Evolutionary conservation across 495 filamentous ascomycete species (phyloP), one percentile per base, ranked within the genome.

Genomic region (Podospora bellae-mahoneyi): DNA sequence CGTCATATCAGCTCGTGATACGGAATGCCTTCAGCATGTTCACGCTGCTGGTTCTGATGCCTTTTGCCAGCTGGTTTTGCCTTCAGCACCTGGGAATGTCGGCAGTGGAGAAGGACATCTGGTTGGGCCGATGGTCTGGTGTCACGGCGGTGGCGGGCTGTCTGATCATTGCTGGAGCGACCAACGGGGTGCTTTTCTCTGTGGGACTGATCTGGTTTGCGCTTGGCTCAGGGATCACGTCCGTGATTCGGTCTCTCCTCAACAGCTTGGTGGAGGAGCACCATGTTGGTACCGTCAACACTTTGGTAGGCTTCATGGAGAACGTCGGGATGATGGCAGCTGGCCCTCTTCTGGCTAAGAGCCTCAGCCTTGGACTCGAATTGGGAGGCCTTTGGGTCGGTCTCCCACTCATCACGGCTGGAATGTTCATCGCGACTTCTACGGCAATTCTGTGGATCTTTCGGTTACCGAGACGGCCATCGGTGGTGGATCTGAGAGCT

Each of bases 231-330:
- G 77, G 75, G 13, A 19, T 74, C 4, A 15, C 59, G 0, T 34
- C 72, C 1, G 10, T 75, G 3, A 67, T 73, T 6, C 63, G 77
- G 34, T 75, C 74, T 5, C 58, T 78, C 18, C 60, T 77, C 27
- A 78, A 76, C 56, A 61, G 74, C 1, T 26, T 76, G 27, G 73
- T 78, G n/a, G 77, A 78, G 66, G 74, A 77, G 53, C 74, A 78
- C 19, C 75, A 78, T 56, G 67, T 76, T 20, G 77, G 74, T 20
- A 76, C 70, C 0, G 59, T 77, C 34, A 78, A 78, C 66, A 60
- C 72, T 10, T 69, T 78, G 4, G 39, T 78, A 15, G 69, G 72
- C 18, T 67, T 76, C 64, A 68, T 76, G 67, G 75, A 77, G 64
- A 71, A 19, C 48, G 48, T 68, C n/a, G 75, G 76, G 13, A 19